phyloP scores from a whole-genome alignment of 495 filamentous ascomycete genomes.

The Pseudevernia furfuracea region DNA sequence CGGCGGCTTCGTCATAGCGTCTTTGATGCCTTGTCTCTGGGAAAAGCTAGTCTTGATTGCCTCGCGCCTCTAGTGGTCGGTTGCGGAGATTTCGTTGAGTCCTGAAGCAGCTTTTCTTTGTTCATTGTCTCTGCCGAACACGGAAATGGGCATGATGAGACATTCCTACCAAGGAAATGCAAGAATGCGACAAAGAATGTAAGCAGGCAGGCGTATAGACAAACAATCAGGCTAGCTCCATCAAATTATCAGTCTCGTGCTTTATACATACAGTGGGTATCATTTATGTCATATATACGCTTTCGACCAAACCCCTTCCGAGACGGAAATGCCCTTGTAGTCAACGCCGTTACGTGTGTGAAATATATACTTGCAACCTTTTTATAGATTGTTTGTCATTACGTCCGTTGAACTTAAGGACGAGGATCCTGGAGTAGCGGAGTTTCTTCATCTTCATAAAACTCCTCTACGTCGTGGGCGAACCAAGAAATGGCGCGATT shows the following conservation, averaged over 20 bases:
- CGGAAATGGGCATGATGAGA: conserved; percentile 25
- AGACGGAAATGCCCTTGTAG: neutral
- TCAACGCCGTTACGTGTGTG: neutral
- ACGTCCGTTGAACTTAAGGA: conserved; percentile 1
- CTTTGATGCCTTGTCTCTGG: conserved; percentile 16
- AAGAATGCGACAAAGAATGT: conserved; percentile 29
- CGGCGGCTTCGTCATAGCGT: conserved; percentile 16
- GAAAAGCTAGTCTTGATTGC: conserved; percentile 17
- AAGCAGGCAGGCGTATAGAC: conserved; percentile 9
- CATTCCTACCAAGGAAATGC: conserved; percentile 22
- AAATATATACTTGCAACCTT: neutral
- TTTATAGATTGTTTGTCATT: neutral
- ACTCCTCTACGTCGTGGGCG: conserved; percentile 12
- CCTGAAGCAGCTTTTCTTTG: conserved; percentile 25
- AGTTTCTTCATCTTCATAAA: conserved; percentile 3
- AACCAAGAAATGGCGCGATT: conserved; percentile 28
- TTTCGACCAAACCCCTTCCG: neutral
- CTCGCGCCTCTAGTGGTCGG: conserved; percentile 12
- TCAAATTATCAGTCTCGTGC: conserved; percentile 4
- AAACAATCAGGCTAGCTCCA: conserved; percentile 7
- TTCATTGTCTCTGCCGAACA: conserved; percentile 28
- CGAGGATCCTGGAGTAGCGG: conserved; percentile 4
- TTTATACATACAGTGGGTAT: conserved; percentile 14
- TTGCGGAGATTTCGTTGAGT: conserved; percentile 19
- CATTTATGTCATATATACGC: conserved; percentile 9